Conservation (phyloP, 352 stramenopile genomes). For the Phytophthora foliorum region DNA sequence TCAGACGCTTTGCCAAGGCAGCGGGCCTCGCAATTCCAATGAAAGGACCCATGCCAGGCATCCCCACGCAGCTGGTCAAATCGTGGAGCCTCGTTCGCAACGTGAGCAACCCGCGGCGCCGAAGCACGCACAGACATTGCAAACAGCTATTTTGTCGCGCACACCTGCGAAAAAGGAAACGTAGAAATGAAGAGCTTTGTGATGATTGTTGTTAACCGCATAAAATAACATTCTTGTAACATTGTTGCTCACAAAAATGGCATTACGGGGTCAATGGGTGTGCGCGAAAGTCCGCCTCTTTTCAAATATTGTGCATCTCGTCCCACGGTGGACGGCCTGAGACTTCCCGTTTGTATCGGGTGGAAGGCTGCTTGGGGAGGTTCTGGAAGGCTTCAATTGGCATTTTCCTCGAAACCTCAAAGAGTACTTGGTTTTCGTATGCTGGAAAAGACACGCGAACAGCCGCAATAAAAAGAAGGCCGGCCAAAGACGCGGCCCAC, state of each 20-base stretch:
- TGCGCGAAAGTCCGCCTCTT: conserved; percentile 3
- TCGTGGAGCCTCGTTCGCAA: background rate
- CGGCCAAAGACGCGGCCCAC: conserved; percentile 3
- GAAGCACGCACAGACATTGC: background rate
- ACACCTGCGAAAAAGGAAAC: background rate
- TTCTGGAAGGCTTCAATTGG: no score
- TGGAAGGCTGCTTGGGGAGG: conserved; percentile 9
- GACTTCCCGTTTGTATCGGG: no score
- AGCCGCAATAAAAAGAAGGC: conserved; percentile 36
- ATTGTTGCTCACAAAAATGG: conserved; percentile 1
- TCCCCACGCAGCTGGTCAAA: background rate
- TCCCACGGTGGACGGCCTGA: conserved; percentile 1
- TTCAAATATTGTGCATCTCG: conserved; percentile 13
- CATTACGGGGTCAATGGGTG: conserved; percentile 6
- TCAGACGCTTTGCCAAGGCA: background rate
- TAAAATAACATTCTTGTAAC: no score
- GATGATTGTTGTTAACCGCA: no score
- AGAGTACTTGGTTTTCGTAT: conserved; percentile 17
- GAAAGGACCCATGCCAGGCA: no score
- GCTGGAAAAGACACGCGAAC: conserved; percentile 23
- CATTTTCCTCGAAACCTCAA: background rate
- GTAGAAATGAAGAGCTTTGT: background rate
- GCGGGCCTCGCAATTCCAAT: background rate
- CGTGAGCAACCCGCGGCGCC: background rate
- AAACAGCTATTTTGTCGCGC: background rate